These are phyloP conservation scores for Tetrastigma voinierianum DNA, from an alignment of 164 flowering plant species.

Conservation along the genomic window DNA sequence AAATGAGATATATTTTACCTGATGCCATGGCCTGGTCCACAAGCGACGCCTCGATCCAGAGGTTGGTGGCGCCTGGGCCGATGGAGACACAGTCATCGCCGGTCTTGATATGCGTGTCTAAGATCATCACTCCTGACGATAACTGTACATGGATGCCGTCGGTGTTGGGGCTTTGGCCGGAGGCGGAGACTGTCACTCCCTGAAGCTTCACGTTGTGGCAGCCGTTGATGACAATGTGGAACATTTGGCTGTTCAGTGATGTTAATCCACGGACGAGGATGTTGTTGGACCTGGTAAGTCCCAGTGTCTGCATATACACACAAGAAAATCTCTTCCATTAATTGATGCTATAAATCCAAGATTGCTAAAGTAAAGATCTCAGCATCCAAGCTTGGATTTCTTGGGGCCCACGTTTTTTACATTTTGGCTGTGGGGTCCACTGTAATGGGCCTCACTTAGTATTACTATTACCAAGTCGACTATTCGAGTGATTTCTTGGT, in stretches of 20 bases:
- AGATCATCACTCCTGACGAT: conserved; percentile 46
- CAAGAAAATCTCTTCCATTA: not conserved
- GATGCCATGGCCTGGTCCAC: conserved; percentile 79
- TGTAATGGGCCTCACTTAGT: too few species aligned
- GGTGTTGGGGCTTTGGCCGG: conserved; percentile 71
- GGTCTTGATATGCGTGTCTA: conserved; percentile 34
- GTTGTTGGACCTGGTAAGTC: conserved; percentile 32
- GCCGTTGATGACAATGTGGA: conserved; percentile 46
- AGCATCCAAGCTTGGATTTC: too few species aligned
- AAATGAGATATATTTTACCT: conserved; percentile 30
- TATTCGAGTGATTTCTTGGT: too few species aligned
- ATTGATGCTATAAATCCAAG: too few species aligned
- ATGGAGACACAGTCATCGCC: conserved; percentile 73
- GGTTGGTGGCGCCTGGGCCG: conserved; percentile 49
- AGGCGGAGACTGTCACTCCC: conserved; percentile 42
- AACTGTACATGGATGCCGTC: conserved; percentile 62
- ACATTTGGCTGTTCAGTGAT: conserved; percentile 60
- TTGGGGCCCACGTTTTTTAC: too few species aligned
- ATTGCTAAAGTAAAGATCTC: too few species aligned
- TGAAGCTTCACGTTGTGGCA: conserved; percentile 39
- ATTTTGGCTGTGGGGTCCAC: too few species aligned
- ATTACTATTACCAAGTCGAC: too few species aligned
- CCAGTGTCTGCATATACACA: conserved; percentile 28
- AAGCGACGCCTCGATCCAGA: conserved; percentile 46
- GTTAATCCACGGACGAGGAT: conserved; percentile 40